These are phyloP conservation scores for Stachybotrys chlorohalonatus DNA, from an alignment of 2,329 filamentous ascomycete species.

Conservation along the genomic window DNA sequence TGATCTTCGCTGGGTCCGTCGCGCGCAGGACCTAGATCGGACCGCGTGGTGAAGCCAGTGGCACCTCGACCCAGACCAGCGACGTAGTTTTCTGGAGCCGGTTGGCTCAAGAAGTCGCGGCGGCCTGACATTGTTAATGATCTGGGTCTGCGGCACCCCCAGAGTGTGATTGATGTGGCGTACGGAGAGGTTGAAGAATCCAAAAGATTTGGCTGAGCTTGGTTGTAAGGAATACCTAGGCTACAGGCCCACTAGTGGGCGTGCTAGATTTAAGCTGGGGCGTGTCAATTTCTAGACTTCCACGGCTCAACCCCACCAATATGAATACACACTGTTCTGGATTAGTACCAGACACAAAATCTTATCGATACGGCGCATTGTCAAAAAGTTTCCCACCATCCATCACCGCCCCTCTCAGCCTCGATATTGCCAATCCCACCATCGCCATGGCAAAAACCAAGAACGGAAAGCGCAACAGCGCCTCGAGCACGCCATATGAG, in stretches of 20 bases:
- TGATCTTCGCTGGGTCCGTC: constrained; percentile 96
- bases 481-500: constrained; percentile 33
- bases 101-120: constrained; percentile 81
- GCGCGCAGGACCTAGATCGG: constrained; percentile 87
- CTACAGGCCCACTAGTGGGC: neutral
- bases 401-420: neutral
- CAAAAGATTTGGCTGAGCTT: neutral
- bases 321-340: neutral
- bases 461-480: constrained; percentile 42
- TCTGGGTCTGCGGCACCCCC: neutral
- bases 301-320: no score
- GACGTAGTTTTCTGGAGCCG: constrained; percentile 80
- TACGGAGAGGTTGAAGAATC: neutral
- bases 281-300: no score
- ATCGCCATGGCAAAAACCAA: constrained; percentile 43
- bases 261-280: no score
- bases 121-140: constrained; percentile 45
- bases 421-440: constrained; percentile 1
- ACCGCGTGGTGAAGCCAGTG: constrained; percentile 95
- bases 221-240: neutral
- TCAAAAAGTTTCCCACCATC: constrained; percentile 1
- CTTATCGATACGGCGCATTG: constrained; percentile 1
- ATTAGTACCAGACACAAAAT: neutral
- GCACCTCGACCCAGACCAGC: constrained; percentile 96
- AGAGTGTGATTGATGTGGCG: neutral